Base-by-base conservation (phyloP, 805 yeast genomes). In the Metschnikowia hibisci region DNA sequence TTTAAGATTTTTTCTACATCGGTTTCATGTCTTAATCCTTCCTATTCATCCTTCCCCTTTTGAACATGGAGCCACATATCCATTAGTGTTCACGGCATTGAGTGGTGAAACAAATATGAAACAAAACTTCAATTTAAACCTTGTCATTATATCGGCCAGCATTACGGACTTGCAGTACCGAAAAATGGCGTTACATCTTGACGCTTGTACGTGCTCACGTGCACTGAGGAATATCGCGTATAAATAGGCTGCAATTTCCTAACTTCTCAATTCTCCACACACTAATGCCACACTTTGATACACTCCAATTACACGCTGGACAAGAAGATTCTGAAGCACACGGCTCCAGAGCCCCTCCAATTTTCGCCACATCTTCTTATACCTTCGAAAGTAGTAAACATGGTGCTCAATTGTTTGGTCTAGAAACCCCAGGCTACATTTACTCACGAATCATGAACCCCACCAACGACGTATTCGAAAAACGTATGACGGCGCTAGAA, bases 291-390 rank as follows among this genome's bases (percentile, higher is more conserved):
- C 90, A 84, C 58, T 88, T 87, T 57, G 96, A 90, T 58, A 90
- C 96, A 25, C 74, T 86, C 45, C 96, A 91, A 73, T 78, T 91
- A 55, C 98, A 91, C 67, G 96, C 96, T 42, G 99, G 99, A 52
- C 96, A 89, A 70, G 76, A 74, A 48, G 74, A 69, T 25, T 90
- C 86, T 54, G 73, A 76, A 48, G 71, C 81, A 11, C 75, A 77
- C 63, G 74, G 82, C 45, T 77, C 96, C 43, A 79, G 97, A 63
- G 96, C 97, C 9, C 89, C 87, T 27, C 97, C 98, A 45, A 87
- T 91, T 62, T 90, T 87, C 63, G 91, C 97, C 34, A 81, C 96
- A 9, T 78, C 95, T 1, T 91, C 98, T 10, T 91, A 80, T 59
- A 93, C 82, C 32, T 91, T 91, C 67, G 77, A 84, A 50, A 82